Percentiles rank a stretch among this genome's conserved stretches.
phyloP scores from a whole-genome alignment of 164 flowering plant genomes.

The Umbellularia californica region DNA sequence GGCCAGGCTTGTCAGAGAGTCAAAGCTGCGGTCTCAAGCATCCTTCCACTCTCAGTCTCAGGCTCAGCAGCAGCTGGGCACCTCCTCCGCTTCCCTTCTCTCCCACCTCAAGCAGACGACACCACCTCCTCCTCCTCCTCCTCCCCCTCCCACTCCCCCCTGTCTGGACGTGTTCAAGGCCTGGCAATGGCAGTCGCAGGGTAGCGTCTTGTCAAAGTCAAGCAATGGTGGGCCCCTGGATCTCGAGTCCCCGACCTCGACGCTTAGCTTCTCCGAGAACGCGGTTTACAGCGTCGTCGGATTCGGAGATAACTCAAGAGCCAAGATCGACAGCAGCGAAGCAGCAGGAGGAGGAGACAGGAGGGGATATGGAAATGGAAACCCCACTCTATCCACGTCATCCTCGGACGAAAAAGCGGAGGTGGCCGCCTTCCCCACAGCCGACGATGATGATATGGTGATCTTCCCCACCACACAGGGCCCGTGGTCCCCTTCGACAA shows the following conservation, averaged over 20 bases:
- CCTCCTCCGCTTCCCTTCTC: not conserved
- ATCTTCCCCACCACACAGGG: not conserved
- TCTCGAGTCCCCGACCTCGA: slow-evolving; percentile 78
- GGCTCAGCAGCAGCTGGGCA: not conserved
- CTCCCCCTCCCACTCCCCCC: slow-evolving; percentile 8
- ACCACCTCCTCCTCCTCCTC: slow-evolving; percentile 1
- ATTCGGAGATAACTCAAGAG: not conserved
- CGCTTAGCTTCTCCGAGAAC: slow-evolving; percentile 44
- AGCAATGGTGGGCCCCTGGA: not conserved
- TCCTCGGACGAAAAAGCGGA: not conserved
- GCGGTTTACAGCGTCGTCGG: not conserved
- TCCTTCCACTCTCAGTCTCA: slow-evolving; percentile 12
- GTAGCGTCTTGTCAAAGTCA: slow-evolving; percentile 25
- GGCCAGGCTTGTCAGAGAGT: slow-evolving; percentile 69
- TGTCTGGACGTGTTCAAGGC: slow-evolving; percentile 49
- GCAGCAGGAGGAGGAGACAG: slow-evolving; percentile 3
- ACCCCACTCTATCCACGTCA: not conserved
- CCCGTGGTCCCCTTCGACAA: slow-evolving; percentile 7
- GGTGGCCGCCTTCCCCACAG: not conserved
- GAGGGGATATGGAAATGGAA: not conserved
- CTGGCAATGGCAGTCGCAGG: slow-evolving; percentile 24
- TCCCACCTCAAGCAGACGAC: not conserved
- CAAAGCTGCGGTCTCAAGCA: slow-evolving; percentile 44
- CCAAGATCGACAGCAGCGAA: not conserved
- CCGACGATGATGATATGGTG: not conserved